These are phyloP conservation scores for Argentina anserina DNA, from an alignment of 306 rosid species.

Conservation along the genomic window DNA sequence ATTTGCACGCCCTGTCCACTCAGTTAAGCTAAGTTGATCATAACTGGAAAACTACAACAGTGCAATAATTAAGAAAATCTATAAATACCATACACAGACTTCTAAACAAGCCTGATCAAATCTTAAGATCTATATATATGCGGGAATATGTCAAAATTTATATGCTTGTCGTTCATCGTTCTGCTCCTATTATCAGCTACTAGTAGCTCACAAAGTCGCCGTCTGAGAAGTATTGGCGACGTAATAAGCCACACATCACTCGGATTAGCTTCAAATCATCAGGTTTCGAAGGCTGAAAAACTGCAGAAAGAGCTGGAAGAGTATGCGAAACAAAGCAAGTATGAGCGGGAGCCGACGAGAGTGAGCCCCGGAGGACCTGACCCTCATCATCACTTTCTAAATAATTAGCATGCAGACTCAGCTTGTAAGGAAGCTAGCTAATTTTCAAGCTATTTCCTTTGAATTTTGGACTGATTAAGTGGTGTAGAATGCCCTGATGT, in stretches of 20 bases:
- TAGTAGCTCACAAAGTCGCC: constrained; percentile 32
- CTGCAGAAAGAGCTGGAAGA: constrained; percentile 8
- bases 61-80: not conserved
- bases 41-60: not conserved
- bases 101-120: constrained; percentile 3
- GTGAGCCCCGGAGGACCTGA: constrained; percentile 71
- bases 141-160: not conserved
- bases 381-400: constrained; percentile 37
- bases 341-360: constrained; percentile 21
- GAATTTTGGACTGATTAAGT: not conserved
- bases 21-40: not conserved
- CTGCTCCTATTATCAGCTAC: constrained; percentile 15
- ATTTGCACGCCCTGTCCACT: not conserved
- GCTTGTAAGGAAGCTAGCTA: not conserved
- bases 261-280: constrained; percentile 10
- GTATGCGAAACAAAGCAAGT: not conserved
- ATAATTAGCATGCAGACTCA: not conserved
- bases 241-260: not conserved
- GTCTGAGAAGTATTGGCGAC: not conserved
- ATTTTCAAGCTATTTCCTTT: not conserved
- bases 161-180: not conserved
- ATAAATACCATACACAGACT: not conserved
- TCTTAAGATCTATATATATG: not conserved
- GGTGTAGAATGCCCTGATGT: not conserved
- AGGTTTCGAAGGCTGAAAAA: constrained; percentile 14